Percentiles rank a stretch among this genome's conserved stretches.
Evolutionary conservation across 352 stramenopile species (phyloP).

Genomic region (Globisporangium canariense): DNA sequence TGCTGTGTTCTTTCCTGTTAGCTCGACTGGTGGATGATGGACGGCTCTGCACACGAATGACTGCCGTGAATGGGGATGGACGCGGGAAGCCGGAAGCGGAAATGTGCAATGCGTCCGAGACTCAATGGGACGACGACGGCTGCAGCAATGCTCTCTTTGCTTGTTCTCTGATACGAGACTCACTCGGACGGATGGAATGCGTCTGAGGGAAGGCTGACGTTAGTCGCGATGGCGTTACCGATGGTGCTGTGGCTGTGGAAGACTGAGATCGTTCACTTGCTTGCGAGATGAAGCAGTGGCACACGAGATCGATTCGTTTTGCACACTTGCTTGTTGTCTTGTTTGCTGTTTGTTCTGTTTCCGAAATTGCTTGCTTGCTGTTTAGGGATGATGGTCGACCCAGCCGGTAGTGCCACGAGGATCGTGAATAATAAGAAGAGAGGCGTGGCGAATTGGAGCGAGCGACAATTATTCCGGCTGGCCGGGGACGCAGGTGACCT

Average conservation of each 20-base stretch:
- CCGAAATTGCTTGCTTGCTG: not conserved
- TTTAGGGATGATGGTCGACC: not conserved
- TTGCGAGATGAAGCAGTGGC: not conserved
- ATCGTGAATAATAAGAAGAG: conserved; percentile 6
- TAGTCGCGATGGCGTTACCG: conserved; percentile 2
- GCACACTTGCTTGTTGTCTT: not conserved
- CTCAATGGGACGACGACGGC: conserved; percentile 6
- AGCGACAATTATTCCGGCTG: not conserved
- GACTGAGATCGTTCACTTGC: not conserved
- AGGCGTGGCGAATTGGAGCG: not conserved
- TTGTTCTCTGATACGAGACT: not conserved
- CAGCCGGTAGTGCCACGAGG: not conserved
- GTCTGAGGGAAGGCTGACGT: not conserved
- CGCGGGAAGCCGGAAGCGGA: not conserved
- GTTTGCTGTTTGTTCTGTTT: not conserved
- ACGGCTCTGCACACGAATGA: conserved; percentile 6
- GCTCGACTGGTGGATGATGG: not conserved
- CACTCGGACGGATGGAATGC: not conserved
- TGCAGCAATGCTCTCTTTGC: not conserved
- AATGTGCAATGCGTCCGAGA: conserved; percentile 4
- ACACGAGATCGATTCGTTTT: not conserved
- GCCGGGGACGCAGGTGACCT: not conserved
- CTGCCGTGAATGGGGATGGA: not conserved
- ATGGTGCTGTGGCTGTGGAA: not conserved
- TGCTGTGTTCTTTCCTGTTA: not conserved